Evolutionary conservation across 1,284 basidiomycete genomes (phyloP), one percentile per base, ranked within the genome.

Genomic region (Vanrija sp.): DNA sequence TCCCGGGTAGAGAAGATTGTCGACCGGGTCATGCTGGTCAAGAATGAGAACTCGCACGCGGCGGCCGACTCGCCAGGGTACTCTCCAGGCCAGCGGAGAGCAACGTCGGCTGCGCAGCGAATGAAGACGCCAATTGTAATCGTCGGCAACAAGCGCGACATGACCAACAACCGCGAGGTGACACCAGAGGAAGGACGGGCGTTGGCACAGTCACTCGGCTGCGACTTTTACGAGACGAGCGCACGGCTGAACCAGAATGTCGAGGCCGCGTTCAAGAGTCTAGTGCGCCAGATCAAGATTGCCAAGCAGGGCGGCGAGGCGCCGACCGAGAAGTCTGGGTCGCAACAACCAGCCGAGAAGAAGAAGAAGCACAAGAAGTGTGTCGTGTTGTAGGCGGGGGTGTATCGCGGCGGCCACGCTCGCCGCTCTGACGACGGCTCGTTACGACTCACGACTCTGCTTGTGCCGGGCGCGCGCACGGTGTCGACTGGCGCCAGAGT

Each of bases 231-330:
- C 75, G 95, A 98, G 78, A 95, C 95, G 36, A 92, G 88, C 35
- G 96, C 95, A 42, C 96, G 96, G 80, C 92, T 89, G 48, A 86
- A 94, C 47, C 83, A 88, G 69, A 97, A 98, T 73, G 96, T 99
- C 58, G 93, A 98, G 75, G 83, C 85, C 47, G 84, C 95, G 27
- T 99, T 98, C 78, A 89, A 83, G 73, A 87, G 85, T 64, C 83
- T 98, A 54, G 92, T 98, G 45, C 85, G 93, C 61, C 84, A 87
- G 61, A 85, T 98, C 72, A 86, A 69, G 57, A 55, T 60, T 25
- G 56, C 51, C 9, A 69, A 67, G 60, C 39, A 53, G 22, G 71
- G 69, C 0, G 41, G 51, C 20, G 52, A 52, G 47, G 46, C 41
- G 6, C 31, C 31, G 10, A 3, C 9, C 9, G 31, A 31, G 31